Evolutionary conservation across 805 yeast genomes (phyloP).

Genomic region (Priceomyces haplophilus): DNA sequence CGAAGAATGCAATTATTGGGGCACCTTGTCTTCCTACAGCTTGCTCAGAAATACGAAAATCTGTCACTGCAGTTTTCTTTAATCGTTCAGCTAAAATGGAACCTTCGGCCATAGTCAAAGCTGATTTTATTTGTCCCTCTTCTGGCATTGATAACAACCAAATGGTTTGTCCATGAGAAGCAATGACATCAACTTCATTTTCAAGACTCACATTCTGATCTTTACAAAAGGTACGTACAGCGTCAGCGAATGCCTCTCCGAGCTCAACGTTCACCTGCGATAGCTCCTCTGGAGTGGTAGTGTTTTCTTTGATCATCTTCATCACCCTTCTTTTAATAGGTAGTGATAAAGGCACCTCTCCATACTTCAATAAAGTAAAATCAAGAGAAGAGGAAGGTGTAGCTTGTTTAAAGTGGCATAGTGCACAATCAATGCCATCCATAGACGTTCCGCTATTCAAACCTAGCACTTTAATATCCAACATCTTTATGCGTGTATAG

Average conservation of each 20-base stretch:
- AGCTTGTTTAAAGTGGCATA: constrained; percentile 11
- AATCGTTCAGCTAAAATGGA: constrained; percentile 14
- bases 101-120: constrained; percentile 20
- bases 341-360: constrained; percentile 11
- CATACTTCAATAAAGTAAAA: constrained; percentile 10
- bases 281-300: constrained; percentile 12
- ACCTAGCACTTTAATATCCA: constrained; percentile 10
- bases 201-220: constrained; percentile 5
- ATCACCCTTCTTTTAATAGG: constrained; percentile 9
- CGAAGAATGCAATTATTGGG: constrained; percentile 23
- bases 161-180: constrained; percentile 25
- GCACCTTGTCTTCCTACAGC: constrained; percentile 27
- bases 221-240: constrained; percentile 8
- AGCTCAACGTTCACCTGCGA: constrained; percentile 8
- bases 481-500: no score
- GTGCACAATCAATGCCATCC: constrained; percentile 14
- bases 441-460: constrained; percentile 13
- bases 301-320: constrained; percentile 8
- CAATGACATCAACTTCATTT: constrained; percentile 16
- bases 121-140: constrained; percentile 13
- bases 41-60: constrained; percentile 20
- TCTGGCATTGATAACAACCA: constrained; percentile 17
- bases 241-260: constrained; percentile 12
- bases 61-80: constrained; percentile 17
- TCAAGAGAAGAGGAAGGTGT: constrained; percentile 6